Base-by-base conservation (phyloP, 352 stramenopile genomes). In the Pythium myriotylum region DNA sequence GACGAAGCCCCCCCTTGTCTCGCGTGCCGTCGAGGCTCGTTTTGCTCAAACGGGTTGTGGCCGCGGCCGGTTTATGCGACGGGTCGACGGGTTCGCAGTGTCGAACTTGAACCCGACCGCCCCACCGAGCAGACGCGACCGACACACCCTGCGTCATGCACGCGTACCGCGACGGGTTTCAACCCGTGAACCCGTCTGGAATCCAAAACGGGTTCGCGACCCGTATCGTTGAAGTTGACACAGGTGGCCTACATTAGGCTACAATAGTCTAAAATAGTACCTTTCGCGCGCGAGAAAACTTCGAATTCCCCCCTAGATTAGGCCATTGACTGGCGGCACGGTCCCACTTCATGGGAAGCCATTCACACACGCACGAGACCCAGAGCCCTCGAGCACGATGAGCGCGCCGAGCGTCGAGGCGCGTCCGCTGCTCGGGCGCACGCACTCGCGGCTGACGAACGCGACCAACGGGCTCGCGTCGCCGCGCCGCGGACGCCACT, bases 401-500 rank as follows among this genome's bases (percentile, higher is more conserved):
- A 35, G 49, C 29, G 10, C 54, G 41, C 48, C 33, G 42, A 27
- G 27, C 22, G 50, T 53, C 41, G 63, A 70, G 63, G 39, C 42
- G 19, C 56, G 37, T 24, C 63, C 63, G 54, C 50, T 70, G 24
- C 51, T 70, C 17, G 63, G 62, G 32, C 54, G 62, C 56, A 27
- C 52, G 23, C 29, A 45, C 26, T 60, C 63, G 42, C 56, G 45
- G 26, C 42, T 61, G 32, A 62, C 55, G 6, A 41, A 40, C 45
- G 27, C 24, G 12, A 35, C 33, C 22, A 47, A 66, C 47, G 59
- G 59, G 32, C 50, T 19, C 32, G 19, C 29, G 24, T 65, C 63
- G 8, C 63, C 63, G 42, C 63, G 56, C 16, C 63, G 63, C 29
- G 63, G 63, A 19, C 62, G 62, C 51, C 56, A 61, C 51, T 62